Conservation (phyloP, 139 green algal species). For the Spirogloea muscicola region DNA sequence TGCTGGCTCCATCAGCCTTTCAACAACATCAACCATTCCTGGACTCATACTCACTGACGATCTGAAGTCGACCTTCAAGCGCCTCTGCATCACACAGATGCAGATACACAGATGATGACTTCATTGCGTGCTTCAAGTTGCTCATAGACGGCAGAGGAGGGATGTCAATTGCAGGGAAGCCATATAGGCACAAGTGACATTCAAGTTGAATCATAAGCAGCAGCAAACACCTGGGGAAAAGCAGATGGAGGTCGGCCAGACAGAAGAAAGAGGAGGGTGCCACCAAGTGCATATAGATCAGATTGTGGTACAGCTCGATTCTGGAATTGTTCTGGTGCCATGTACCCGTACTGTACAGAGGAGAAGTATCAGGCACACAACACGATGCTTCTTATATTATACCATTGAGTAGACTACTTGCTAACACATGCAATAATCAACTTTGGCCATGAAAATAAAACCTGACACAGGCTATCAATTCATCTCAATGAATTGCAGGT, state of each 20-base stretch:
- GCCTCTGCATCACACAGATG: not conserved
- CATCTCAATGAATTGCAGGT: too few relatives aligned
- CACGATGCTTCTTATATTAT: not conserved
- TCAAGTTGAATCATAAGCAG: conserved; percentile 1
- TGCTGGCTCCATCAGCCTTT: conserved; percentile 68
- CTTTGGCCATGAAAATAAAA: not conserved
- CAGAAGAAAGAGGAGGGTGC: conserved; percentile 83
- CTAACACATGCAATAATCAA: not conserved
- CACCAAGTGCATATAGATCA: conserved; percentile 85
- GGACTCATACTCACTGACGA: conserved; percentile 10
- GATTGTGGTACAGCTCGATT: conserved; percentile 64
- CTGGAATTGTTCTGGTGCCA: conserved; percentile 86
- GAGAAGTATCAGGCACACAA: not conserved
- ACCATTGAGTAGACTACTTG: too few relatives aligned
- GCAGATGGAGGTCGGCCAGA: conserved; percentile 58
- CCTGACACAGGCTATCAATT: too few relatives aligned
- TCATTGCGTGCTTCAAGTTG: too few relatives aligned
- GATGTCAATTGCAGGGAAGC: too few relatives aligned
- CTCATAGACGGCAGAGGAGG: too few relatives aligned
- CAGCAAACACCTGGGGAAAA: conserved; percentile 60
- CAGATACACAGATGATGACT: not conserved
- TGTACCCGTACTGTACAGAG: conserved; percentile 70
- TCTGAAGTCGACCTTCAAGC: conserved; percentile 56
- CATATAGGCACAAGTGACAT: not conserved
- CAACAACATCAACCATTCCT: conserved; percentile 63